phyloP scores from a whole-genome alignment of 1,139 yeast genomes.

The Geotrichum fermentans region DNA sequence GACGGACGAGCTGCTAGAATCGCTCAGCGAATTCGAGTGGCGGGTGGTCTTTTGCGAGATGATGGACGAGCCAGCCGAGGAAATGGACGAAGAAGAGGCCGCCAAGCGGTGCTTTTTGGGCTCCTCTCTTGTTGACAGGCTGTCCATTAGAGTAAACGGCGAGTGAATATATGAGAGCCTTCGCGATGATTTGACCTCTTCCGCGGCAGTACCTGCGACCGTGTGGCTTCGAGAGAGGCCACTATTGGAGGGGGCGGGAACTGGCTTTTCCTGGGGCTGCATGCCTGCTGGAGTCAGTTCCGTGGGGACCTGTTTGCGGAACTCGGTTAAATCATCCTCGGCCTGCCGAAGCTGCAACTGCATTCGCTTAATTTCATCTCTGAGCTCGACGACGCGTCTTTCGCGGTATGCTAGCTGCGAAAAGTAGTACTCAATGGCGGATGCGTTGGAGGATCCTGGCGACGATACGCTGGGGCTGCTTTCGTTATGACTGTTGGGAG shows the following conservation, averaged over 20 bases:
- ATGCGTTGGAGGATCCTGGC: slow-evolving; percentile 1
- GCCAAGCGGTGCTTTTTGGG: slow-evolving; percentile 4
- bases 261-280: background rate
- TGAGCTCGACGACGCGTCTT: slow-evolving; percentile 36
- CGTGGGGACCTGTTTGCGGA: slow-evolving; percentile 12
- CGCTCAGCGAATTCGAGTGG: slow-evolving; percentile 20
- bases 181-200: background rate
- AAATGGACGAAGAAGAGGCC: slow-evolving; percentile 12
- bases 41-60: slow-evolving; percentile 8
- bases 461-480: slow-evolving; percentile 3
- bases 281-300: slow-evolving; percentile 5
- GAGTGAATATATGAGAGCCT: slow-evolving; percentile 12
- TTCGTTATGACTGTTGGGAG: background rate
- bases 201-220: background rate
- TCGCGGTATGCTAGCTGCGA: slow-evolving; percentile 38
- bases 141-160: slow-evolving; percentile 14
- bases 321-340: slow-evolving; percentile 29
- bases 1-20: slow-evolving; percentile 18
- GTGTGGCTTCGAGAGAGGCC: slow-evolving; percentile 5
- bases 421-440: slow-evolving; percentile 23
- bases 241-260: background rate
- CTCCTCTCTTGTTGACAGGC: slow-evolving; percentile 5
- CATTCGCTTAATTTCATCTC: slow-evolving; percentile 34
- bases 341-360: slow-evolving; percentile 32
- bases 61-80: slow-evolving; percentile 12